Evolutionary conservation across 495 filamentous ascomycete species (phyloP), one percentile per base, ranked within the genome.

Genomic region (Cairneyella variabilis): DNA sequence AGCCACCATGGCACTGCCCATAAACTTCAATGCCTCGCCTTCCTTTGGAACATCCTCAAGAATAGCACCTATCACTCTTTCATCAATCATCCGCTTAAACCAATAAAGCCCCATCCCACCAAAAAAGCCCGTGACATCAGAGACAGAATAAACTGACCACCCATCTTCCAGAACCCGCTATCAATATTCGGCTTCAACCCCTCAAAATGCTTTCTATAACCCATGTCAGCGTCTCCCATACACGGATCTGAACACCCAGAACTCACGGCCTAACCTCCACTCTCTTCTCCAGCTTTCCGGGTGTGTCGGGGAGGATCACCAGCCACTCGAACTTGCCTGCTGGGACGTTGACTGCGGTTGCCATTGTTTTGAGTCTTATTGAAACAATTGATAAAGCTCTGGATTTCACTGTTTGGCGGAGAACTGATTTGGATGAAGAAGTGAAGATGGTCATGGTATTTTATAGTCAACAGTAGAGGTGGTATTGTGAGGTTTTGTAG

Each of bases 301-400:
- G 76, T 56, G 83, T 77, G 69, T 97, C 92, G 14, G 90, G 91
- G 14, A 92, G 58, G 48, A 96, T 83, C 59, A 90, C 85, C 9
- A 97, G 77, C 83, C 86, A 97, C 69, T 97, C 91, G 51, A 77
- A 72, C 69, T 85, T 84, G 43, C 69, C 69, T 22, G 71, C 57
- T 7, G 61, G n/a, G n/a, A n/a, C n/a, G n/a, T n/a, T n/a, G n/a
- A n/a, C n/a, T n/a, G n/a, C n/a, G n/a, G n/a, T n/a, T n/a, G n/a
- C n/a, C n/a, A n/a, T n/a, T n/a, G n/a, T n/a, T n/a, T n/a, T n/a
- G n/a, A n/a, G n/a, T n/a, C n/a, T n/a, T n/a, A n/a, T n/a, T n/a
- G n/a, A n/a, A n/a, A n/a, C n/a, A n/a, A n/a, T n/a, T n/a, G n/a
- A n/a, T n/a, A n/a, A n/a, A n/a, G n/a, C n/a, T n/a, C n/a, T n/a